Conservation (phyloP, 306 rosid species). For the Quercus aquifolioides region DNA sequence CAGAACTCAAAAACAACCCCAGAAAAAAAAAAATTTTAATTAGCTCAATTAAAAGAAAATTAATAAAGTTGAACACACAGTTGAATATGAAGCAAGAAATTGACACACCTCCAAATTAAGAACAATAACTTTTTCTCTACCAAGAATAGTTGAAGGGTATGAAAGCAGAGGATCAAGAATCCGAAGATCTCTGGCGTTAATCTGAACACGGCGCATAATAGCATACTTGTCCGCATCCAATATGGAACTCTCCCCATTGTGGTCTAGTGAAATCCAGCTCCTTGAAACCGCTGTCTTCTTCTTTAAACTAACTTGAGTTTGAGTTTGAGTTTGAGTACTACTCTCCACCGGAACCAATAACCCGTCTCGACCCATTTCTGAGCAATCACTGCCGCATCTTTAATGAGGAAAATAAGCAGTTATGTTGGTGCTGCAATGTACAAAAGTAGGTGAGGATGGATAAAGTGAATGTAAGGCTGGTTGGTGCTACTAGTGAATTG, state of each 20-base stretch:
- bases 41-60: neutral
- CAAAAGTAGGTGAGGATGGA: neutral
- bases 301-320: constrained; percentile 31
- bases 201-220: constrained; percentile 66
- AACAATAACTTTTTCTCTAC: constrained; percentile 79
- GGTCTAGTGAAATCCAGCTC: constrained; percentile 70
- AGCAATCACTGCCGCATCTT: neutral
- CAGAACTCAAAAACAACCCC: neutral
- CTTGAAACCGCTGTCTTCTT: constrained; percentile 57
- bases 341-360: constrained; percentile 23
- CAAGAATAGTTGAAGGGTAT: constrained; percentile 72
- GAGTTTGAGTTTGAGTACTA: too few relatives aligned
- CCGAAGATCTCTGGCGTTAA: constrained; percentile 80
- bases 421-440: neutral
- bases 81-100: neutral
- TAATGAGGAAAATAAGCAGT: neutral
- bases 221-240: constrained; percentile 75
- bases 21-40: neutral
- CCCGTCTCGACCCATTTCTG: constrained; percentile 25
- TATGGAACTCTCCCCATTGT: constrained; percentile 37
- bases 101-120: constrained; percentile 68
- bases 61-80: neutral
- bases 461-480: too few relatives aligned
- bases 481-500: neutral
- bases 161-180: constrained; percentile 73